Evolutionary conservation across 495 filamentous ascomycete species (phyloP).

Genomic region (Gamarada debralockiae): DNA sequence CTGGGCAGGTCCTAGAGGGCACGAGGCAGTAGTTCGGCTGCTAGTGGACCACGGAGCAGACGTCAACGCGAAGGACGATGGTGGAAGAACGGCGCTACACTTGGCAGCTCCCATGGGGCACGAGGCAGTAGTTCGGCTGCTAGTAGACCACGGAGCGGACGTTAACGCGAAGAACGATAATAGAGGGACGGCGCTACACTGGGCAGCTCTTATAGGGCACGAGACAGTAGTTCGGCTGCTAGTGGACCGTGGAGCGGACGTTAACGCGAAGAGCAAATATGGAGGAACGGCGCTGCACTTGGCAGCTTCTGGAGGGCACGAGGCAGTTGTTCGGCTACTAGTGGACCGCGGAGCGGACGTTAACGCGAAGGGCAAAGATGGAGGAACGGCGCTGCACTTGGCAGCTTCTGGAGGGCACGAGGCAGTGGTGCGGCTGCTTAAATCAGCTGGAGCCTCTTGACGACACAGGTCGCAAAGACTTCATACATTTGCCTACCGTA

Average conservation of each 20-base stretch:
- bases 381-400: too few species aligned
- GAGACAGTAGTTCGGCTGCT: not conserved
- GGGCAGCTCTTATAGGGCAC: not conserved
- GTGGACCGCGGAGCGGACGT: not conserved
- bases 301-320: conserved; percentile 6
- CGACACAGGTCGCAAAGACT: not conserved
- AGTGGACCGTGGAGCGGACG: conserved; percentile 4
- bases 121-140: conserved; percentile 18
- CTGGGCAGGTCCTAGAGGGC: not conserved
- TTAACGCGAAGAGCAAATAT: conserved; percentile 10
- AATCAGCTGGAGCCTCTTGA: not conserved
- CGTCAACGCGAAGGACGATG: not conserved
- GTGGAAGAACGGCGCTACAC: conserved; percentile 7
- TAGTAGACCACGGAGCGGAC: conserved; percentile 23
- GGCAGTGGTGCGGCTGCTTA: not conserved
- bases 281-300: conserved; percentile 2
- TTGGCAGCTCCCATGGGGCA: conserved; percentile 1
- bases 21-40: conserved; percentile 7
- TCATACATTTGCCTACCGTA: not conserved
- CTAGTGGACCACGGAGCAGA: conserved; percentile 7
- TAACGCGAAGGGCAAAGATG: too few species aligned
- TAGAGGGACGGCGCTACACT: not conserved
- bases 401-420: too few species aligned
- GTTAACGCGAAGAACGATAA: conserved; percentile 10
- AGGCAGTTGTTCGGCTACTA: not conserved